These are phyloP conservation scores for Kwoniella mangroviensis DNA, from an alignment of 768 basidiomycete genomes.

Conservation along the genomic window DNA sequence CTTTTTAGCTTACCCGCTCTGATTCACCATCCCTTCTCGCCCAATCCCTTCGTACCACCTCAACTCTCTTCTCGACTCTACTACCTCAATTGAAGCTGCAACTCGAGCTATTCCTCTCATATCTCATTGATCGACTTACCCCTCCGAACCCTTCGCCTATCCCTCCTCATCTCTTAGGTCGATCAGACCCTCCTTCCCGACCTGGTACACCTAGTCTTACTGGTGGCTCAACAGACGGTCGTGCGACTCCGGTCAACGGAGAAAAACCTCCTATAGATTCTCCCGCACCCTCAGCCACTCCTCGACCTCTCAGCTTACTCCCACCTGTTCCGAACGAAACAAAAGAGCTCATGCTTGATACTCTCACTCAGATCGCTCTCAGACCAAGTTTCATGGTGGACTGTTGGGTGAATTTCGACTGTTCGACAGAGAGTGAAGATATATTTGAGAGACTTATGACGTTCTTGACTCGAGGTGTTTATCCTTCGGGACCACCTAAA, in stretches of 20 bases:
- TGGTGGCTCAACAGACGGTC: conserved; percentile 51
- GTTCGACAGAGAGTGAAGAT: conserved; percentile 95
- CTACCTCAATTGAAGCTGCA: conserved; percentile 85
- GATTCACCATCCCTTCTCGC: conserved; percentile 81
- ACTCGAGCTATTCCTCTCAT: conserved; percentile 91
- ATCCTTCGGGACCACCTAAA: conserved; percentile 69
- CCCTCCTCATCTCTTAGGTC: conserved; percentile 36
- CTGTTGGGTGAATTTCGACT: conserved; percentile 94
- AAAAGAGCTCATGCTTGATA: conserved; percentile 86
- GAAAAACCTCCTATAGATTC: conserved; percentile 53
- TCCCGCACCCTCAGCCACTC: conserved; percentile 44
- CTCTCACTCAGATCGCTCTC: conserved; percentile 76
- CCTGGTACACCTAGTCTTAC: conserved; percentile 36
- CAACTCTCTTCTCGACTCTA: conserved; percentile 87
- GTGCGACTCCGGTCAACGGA: conserved; percentile 63
- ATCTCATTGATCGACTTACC: conserved; percentile 87
- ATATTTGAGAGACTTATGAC: conserved; percentile 86
- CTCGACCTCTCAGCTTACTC: conserved; percentile 54
- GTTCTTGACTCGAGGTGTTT: conserved; percentile 82
- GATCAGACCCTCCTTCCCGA: conserved; percentile 25
- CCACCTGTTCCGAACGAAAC: conserved; percentile 83
- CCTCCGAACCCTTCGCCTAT: conserved; percentile 57
- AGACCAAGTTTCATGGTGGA: conserved; percentile 94
- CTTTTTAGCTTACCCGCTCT: conserved; percentile 73
- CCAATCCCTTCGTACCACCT: conserved; percentile 78